These are phyloP conservation scores for Gloeophyllum trabeum DNA, from an alignment of 768 basidiomycete genomes.

Conservation along the genomic window DNA sequence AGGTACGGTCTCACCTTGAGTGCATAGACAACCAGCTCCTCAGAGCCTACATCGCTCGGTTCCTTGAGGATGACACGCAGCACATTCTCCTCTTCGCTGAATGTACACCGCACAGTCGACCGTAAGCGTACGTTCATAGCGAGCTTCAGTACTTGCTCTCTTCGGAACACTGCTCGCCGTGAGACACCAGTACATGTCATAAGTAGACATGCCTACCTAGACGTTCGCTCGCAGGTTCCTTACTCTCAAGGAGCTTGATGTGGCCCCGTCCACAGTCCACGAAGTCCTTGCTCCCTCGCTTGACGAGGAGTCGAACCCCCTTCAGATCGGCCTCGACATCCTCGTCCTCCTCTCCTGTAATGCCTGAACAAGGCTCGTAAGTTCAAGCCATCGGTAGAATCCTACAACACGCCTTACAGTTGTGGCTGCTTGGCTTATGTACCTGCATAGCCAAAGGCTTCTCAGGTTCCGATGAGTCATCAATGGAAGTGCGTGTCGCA, in stretches of 20 bases:
- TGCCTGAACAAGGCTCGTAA: too few relatives aligned
- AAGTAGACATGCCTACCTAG: constrained; percentile 30
- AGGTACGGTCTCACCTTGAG: constrained; percentile 36
- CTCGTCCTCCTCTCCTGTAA: constrained; percentile 63
- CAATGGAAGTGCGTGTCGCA: too few relatives aligned
- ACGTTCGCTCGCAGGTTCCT: constrained; percentile 15
- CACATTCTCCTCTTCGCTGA: constrained; percentile 41
- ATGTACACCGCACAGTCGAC: constrained; percentile 45
- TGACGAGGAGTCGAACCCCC: constrained; percentile 47
- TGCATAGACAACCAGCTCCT: constrained; percentile 48
- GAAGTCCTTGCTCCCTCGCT: constrained; percentile 43
- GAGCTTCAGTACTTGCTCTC: constrained; percentile 60
- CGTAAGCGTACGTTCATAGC: constrained; percentile 54
- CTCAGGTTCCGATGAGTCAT: too few relatives aligned
- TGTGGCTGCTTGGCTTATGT: too few relatives aligned
- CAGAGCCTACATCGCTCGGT: constrained; percentile 6
- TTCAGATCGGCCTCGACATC: constrained; percentile 43
- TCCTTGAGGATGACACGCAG: constrained; percentile 48
- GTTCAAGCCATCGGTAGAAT: too few relatives aligned
- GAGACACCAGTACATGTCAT: not conserved
- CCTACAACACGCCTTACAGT: too few relatives aligned
- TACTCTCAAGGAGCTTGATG: constrained; percentile 39
- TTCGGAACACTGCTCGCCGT: constrained; percentile 39
- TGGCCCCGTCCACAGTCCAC: constrained; percentile 50
- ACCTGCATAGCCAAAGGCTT: too few relatives aligned